Evolutionary conservation across 1,139 yeast species (phyloP), one percentile per base, ranked within the genome.

Genomic region (Taphrina betulina): DNA sequence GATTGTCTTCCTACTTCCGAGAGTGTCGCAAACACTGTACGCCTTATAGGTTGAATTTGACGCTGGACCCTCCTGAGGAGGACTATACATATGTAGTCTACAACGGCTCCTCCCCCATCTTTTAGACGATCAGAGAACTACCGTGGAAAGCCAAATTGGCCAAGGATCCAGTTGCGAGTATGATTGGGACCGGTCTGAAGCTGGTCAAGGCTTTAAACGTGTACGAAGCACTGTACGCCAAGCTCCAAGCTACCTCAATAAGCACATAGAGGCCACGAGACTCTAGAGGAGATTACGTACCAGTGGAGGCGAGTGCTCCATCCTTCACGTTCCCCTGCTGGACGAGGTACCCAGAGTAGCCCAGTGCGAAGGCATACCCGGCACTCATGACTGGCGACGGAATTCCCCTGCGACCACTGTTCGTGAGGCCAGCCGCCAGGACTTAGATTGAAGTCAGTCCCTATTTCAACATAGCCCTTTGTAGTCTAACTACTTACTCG

Each of bases 191-290:
- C 17, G 38, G 48, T 16, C 48, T 8, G 48, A 43, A 43, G 38
- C 48, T 43, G 4, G 48, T 43, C 28, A 43, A 14, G 4, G 48
- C 48, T 29, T 43, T 43, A 29, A 43, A 43, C 2, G 48, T 43
- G 20, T 43, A 43, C 26, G 48, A 43, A 17, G 48, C 48, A 43
- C 48, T 43, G 19, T 43, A 43, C 26, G 48, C 48, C 29, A 43
- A 37, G 31, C 48, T 43, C 48, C 48, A 43, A 10, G 48, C 48
- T 43, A 43, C n/a, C 2, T 10, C n/a, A n/a, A 26, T 14, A 7
- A 26, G 45, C 16, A 14, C 5, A 20, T 8, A n/a, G 16, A 12
- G 20, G 4, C 29, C 16, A 10, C n/a, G 43, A 10, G 7, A 12
- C n/a, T 8, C 19, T 24, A 38, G 10, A 38, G 29, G 20, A 14